Evolutionary conservation across 345 rosid species (phyloP).

Genomic region (Raphanus raphanistrum): DNA sequence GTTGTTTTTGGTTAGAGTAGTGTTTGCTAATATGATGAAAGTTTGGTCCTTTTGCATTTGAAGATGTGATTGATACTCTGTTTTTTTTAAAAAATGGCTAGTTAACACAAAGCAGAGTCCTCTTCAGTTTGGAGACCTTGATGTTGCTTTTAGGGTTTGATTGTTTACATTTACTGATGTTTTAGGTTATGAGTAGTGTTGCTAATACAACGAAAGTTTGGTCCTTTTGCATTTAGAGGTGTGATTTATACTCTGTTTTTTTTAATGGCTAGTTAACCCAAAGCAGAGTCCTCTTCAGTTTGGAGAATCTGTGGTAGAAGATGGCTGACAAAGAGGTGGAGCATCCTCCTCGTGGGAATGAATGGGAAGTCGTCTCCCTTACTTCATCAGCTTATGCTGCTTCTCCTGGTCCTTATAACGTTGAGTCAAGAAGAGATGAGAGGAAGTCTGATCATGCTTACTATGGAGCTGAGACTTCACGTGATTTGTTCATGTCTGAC

Average conservation of each 20-base stretch:
- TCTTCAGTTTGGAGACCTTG: constrained; percentile 8
- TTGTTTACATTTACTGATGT: background rate
- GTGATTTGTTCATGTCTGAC: constrained; percentile 65
- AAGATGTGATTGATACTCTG: background rate
- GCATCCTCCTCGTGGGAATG: constrained; percentile 51
- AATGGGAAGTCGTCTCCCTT: constrained; percentile 95
- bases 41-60: background rate
- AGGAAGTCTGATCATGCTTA: constrained; percentile 34
- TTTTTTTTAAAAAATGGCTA: background rate
- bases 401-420: constrained; percentile 69
- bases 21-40: background rate
- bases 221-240: background rate
- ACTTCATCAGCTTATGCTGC: constrained; percentile 95
- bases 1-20: background rate
- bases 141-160: no score
- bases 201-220: background rate
- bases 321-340: constrained; percentile 59
- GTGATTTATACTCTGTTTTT: background rate
- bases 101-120: background rate
- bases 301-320: constrained; percentile 20
- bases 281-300: constrained; percentile 1
- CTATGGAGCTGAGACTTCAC: constrained; percentile 58
- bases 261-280: background rate
- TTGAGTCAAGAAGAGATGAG: constrained; percentile 44
- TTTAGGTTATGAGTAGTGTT: background rate